phyloP scores from a whole-genome alignment of 495 filamentous ascomycete genomes.

The Lepidopterella palustris region DNA sequence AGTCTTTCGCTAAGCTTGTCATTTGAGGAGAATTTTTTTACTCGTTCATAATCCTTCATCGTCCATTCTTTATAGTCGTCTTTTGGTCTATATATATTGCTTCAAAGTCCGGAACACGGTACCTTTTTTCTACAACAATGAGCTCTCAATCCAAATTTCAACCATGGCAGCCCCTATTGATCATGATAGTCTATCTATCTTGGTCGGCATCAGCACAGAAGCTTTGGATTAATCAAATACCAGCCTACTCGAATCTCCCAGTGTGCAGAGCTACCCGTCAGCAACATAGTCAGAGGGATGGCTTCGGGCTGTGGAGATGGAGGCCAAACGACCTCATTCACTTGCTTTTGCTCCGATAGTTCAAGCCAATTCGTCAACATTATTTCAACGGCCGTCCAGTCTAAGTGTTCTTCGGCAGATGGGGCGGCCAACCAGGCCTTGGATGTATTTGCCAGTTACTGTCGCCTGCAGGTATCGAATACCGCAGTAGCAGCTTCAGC shows the following conservation, averaged over 20 bases:
- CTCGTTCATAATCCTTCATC: background rate
- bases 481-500: background rate
- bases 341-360: conserved; percentile 4
- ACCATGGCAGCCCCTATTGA: background rate
- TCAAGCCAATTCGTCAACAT: background rate
- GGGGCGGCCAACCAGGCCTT: background rate
- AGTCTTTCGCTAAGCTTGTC: background rate
- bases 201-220: background rate
- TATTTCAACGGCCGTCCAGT: background rate
- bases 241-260: conserved; percentile 2
- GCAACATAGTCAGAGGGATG: conserved; percentile 6
- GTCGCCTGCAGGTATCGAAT: background rate
- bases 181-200: background rate
- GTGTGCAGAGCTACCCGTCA: conserved; percentile 4
- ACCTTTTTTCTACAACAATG: background rate
- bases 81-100: background rate
- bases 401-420: background rate
- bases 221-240: conserved; percentile 7
- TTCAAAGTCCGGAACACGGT: background rate
- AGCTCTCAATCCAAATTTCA: background rate
- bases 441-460: conserved; percentile 7
- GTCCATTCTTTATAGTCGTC: background rate
- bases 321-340: background rate
- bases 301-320: conserved; percentile 7
- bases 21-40: background rate